Evolutionary conservation across 2,329 filamentous ascomycete species (phyloP).

Genomic region (Elsinoe batatas): DNA sequence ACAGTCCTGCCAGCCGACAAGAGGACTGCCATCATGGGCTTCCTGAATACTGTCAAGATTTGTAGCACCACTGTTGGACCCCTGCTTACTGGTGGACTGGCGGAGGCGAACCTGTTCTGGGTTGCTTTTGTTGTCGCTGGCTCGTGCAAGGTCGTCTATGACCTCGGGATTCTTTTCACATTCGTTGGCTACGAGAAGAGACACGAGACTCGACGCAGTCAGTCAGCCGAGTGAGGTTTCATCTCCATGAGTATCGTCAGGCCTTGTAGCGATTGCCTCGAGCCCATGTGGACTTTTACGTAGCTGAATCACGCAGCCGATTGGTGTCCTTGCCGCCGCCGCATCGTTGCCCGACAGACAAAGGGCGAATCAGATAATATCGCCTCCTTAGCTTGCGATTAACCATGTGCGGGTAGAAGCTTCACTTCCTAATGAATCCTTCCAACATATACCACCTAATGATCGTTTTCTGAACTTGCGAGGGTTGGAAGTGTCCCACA

Average conservation of each 20-base stretch:
- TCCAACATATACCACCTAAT: no score
- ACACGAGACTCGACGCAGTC: background rate
- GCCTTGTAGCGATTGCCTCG: background rate
- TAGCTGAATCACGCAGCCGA: no score
- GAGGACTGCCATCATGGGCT: slow-evolving; percentile 61
- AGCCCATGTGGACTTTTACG: background rate
- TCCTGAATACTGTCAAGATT: slow-evolving; percentile 61
- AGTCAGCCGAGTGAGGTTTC: background rate
- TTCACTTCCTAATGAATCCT: no score
- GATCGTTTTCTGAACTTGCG: no score
- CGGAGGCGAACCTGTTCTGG: slow-evolving; percentile 48
- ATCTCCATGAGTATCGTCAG: background rate
- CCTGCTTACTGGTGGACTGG: slow-evolving; percentile 53
- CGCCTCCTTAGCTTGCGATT: no score
- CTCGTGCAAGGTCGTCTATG: slow-evolving; percentile 46
- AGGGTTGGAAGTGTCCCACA: no score
- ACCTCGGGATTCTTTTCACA: slow-evolving; percentile 24
- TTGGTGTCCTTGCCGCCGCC: no score
- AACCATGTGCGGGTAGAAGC: no score
- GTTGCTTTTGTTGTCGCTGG: slow-evolving; percentile 56
- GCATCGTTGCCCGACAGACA: no score
- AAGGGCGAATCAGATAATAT: no score
- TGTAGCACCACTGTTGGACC: slow-evolving; percentile 53
- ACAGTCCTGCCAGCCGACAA: slow-evolving; percentile 54
- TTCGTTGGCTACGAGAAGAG: slow-evolving; percentile 18